Evolutionary conservation across 2,329 filamentous ascomycete genomes (phyloP), one percentile per base, ranked within the genome.

Genomic region (Pseudophaeomoniella oleicola): DNA sequence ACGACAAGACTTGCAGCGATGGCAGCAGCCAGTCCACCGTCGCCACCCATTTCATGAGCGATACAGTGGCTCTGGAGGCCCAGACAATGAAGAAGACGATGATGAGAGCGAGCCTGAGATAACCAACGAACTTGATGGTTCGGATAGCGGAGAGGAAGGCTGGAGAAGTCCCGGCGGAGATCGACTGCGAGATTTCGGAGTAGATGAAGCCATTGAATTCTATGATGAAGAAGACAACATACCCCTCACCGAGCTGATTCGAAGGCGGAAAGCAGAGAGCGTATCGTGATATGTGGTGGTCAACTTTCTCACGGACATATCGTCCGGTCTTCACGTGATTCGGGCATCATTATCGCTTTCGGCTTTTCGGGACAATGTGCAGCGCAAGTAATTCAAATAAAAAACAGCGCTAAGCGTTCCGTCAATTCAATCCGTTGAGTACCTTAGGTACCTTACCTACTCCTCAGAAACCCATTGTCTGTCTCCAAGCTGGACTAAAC

Each of bases 91-190:
- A 22, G 11, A 30, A 9, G 44, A 46, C 12, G 38, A 43, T 19
- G 40, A 44, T 4, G 42, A 49, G 4, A 42, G 22, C 22, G 22
- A 27, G n/a, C 22, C 50, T 18, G 40, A 45, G 2, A 44, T 46
- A 15, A 37, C 44, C 9, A 37, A 43, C 10, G 46, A 45, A 15
- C 44, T 46, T 2, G 42, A 46, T 11, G 46, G 45, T 3, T 46
- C 48, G 9, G 50, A 54, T 37, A 62, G 62, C 42, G 71, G 72
- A 3, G 72, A 76, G 50, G 72, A 76, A 54, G 66, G 59, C 1
- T 79, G 75, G 75, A 63, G 62, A 17, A 76, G 77, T 46, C 65
- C 69, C 0, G 74, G 78, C 47, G 75, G 75, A 3, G 74, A 78
- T 43, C 55, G 72, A 14, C 54, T 79, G 15, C 58, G 67, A 13